These are phyloP conservation scores for Boletus vermiculosoides DNA, from an alignment of 768 basidiomycete genomes.

Conservation along the genomic window DNA sequence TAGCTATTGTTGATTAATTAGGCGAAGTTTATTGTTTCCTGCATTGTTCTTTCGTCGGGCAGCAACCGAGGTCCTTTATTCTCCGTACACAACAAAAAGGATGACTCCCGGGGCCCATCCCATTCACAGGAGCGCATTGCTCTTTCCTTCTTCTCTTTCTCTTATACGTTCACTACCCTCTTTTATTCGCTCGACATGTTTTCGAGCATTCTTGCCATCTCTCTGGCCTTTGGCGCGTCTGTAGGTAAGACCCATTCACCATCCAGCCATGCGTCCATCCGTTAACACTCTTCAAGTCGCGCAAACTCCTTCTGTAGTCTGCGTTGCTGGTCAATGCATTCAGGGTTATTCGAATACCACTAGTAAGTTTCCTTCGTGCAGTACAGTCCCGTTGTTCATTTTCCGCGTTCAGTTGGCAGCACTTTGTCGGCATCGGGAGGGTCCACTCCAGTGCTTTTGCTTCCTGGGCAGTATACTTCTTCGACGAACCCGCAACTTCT, in stretches of 20 bases:
- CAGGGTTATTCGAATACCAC: slow-evolving; percentile 76
- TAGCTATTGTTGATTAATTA: slow-evolving; percentile 9
- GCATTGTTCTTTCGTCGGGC: slow-evolving; percentile 26
- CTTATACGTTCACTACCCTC: slow-evolving; percentile 21
- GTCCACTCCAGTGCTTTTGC: slow-evolving; percentile 55
- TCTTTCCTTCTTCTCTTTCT: slow-evolving; percentile 20
- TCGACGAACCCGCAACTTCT: slow-evolving; percentile 72
- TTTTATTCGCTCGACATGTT: slow-evolving; percentile 37
- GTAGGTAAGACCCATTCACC: slow-evolving; percentile 33
- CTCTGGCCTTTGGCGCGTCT: slow-evolving; percentile 38
- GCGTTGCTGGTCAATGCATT: slow-evolving; percentile 87
- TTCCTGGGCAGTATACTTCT: slow-evolving; percentile 75
- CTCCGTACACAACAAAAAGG: slow-evolving; percentile 29
- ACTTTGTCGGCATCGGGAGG: slow-evolving; percentile 56
- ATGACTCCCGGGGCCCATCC: slow-evolving; percentile 15
- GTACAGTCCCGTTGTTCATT: slow-evolving; percentile 13
- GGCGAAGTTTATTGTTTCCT: slow-evolving; percentile 28
- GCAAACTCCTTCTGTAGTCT: slow-evolving; percentile 63
- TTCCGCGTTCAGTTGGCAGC: slow-evolving; percentile 57
- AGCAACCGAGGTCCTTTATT: slow-evolving; percentile 28
- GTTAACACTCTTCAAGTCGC: slow-evolving; percentile 40
- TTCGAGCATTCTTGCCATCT: slow-evolving; percentile 37
- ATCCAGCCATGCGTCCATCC: not conserved
- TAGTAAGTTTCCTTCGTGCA: slow-evolving; percentile 40
- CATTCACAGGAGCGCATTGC: slow-evolving; percentile 20